phyloP scores from a whole-genome alignment of 192 early-diverging fungal species.

The Entophlyctis helioformis region DNA sequence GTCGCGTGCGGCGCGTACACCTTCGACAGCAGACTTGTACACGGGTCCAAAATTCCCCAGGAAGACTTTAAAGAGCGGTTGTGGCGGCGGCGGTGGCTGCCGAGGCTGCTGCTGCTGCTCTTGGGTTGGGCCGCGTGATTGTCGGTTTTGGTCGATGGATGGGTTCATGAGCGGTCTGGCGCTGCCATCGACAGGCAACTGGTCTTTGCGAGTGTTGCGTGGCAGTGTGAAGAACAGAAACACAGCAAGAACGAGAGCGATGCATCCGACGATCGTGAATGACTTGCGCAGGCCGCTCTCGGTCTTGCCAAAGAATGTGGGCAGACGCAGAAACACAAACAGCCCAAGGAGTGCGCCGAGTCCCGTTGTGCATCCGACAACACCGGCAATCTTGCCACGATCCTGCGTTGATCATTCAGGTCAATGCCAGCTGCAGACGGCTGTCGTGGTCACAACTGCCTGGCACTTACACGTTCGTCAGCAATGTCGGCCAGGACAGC shows the following conservation, averaged over 20 bases:
- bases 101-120: too few species aligned
- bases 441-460: neutral
- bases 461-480: slow-evolving; percentile 15
- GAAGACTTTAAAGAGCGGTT: too few species aligned
- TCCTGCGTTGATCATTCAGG: slow-evolving; percentile 5
- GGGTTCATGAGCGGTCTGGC: too few species aligned
- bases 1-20: too few species aligned
- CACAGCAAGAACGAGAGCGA: slow-evolving; percentile 20
- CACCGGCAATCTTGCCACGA: slow-evolving; percentile 30
- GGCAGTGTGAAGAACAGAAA: slow-evolving; percentile 23
- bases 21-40: too few species aligned
- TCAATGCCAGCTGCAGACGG: neutral
- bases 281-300: slow-evolving; percentile 17
- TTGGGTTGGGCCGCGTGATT: too few species aligned
- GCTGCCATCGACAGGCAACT: too few species aligned
- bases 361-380: slow-evolving; percentile 49
- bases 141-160: too few species aligned
- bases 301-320: slow-evolving; percentile 16
- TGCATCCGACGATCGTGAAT: slow-evolving; percentile 18
- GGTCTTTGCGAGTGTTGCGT: too few species aligned
- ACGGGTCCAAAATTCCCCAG: too few species aligned
- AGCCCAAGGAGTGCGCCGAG: slow-evolving; percentile 44
- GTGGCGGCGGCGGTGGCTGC: too few species aligned
- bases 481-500: slow-evolving; percentile 52
- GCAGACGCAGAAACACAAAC: slow-evolving; percentile 38